A percentile compares a stretch with the other conserved stretches of the same genome.
phyloP scores from a whole-genome alignment of 2,329 filamentous ascomycete species.

The Hortaea werneckii region DNA sequence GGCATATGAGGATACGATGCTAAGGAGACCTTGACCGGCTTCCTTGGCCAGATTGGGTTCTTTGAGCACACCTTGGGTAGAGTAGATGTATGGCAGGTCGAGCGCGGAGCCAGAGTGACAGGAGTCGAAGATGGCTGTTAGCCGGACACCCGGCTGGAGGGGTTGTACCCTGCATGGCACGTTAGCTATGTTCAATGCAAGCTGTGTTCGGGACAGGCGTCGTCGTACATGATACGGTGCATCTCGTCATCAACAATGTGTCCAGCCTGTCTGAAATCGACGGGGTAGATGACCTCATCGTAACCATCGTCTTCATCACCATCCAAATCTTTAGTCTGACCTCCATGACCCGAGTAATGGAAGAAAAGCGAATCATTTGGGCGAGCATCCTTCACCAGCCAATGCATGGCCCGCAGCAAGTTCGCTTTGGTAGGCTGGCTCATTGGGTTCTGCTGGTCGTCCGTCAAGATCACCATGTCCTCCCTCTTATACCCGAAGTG shows the following conservation, averaged over 20 bases:
- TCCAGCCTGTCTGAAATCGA: slow-evolving; percentile 68
- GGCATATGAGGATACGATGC: slow-evolving; percentile 52
- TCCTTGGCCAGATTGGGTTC: slow-evolving; percentile 74
- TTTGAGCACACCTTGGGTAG: slow-evolving; percentile 68
- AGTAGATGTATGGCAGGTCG: slow-evolving; percentile 72
- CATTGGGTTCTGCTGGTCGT: slow-evolving; percentile 95
- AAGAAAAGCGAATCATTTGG: slow-evolving; percentile 95
- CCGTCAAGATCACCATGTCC: slow-evolving; percentile 93
- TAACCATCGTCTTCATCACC: slow-evolving; percentile 74
- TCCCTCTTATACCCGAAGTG: slow-evolving; percentile 88
- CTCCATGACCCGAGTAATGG: slow-evolving; percentile 85
- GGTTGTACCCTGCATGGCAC: slow-evolving; percentile 47
- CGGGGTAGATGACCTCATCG: slow-evolving; percentile 75
- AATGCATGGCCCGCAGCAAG: slow-evolving; percentile 92
- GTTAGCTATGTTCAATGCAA: slow-evolving; percentile 9
- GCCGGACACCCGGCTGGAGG: slow-evolving; percentile 70
- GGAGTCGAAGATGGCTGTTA: slow-evolving; percentile 73
- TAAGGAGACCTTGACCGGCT: slow-evolving; percentile 61
- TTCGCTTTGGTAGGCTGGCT: slow-evolving; percentile 94
- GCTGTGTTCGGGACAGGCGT: no score
- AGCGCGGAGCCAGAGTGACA: slow-evolving; percentile 71
- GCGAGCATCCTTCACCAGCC: slow-evolving; percentile 86
- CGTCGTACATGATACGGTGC: slow-evolving; percentile 55
- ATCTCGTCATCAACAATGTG: slow-evolving; percentile 79
- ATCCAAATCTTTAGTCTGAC: slow-evolving; percentile 69